Evolutionary conservation across 495 filamentous ascomycete genomes (phyloP).

Genomic region (Aspergillus nanangensis): DNA sequence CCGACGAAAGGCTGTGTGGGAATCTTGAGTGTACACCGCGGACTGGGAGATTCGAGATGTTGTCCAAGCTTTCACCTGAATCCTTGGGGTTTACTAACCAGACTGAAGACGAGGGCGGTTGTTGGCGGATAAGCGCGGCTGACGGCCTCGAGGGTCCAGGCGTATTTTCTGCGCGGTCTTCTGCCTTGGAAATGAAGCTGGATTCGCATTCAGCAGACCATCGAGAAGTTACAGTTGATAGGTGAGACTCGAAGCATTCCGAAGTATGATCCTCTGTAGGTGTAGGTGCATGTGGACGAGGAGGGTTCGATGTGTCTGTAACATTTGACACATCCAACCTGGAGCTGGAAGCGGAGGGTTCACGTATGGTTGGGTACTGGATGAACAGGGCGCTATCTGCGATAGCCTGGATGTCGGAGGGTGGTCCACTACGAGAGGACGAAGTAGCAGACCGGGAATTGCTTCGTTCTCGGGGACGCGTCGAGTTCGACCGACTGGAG

Average conservation of each 20-base stretch:
- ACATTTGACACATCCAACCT: constrained; percentile 37
- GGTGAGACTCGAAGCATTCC: constrained; percentile 65
- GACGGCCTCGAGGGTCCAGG: constrained; percentile 20
- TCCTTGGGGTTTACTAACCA: constrained; percentile 43
- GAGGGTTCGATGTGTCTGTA: constrained; percentile 11
- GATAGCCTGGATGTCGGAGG: constrained; percentile 34
- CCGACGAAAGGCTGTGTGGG: constrained; percentile 29
- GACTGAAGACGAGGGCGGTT: constrained; percentile 36
- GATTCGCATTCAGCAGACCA: constrained; percentile 43
- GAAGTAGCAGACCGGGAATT: constrained; percentile 35
- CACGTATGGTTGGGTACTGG: constrained; percentile 46
- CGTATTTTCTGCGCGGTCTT: constrained; percentile 13
- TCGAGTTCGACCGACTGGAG: constrained; percentile 27
- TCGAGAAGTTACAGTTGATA: constrained; percentile 69
- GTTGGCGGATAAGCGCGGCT: constrained; percentile 23
- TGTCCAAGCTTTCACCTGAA: constrained; percentile 34
- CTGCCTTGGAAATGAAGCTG: constrained; percentile 20
- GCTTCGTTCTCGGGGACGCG: constrained; percentile 21
- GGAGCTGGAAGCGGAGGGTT: constrained; percentile 44
- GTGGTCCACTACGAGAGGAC: constrained; percentile 35
- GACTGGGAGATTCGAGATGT: constrained; percentile 35
- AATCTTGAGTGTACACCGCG: constrained; percentile 30
- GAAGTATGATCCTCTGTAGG: constrained; percentile 32
- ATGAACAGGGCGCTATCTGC: constrained; percentile 39
- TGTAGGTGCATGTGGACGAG: constrained; percentile 26